phyloP scores from a whole-genome alignment of 257 asterid genomes.

The Rubia yunnanensis region DNA sequence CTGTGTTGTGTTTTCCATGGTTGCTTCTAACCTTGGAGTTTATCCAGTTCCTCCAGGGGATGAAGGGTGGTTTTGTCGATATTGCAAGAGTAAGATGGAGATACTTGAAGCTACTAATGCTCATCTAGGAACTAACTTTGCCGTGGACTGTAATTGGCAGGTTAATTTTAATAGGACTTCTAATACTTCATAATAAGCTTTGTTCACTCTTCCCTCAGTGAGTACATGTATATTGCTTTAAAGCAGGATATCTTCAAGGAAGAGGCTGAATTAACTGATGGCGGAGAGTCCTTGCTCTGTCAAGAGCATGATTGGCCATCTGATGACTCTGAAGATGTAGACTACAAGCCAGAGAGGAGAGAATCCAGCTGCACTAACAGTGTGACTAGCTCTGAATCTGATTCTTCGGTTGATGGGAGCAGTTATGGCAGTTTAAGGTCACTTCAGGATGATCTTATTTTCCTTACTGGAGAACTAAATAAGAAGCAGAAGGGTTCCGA shows the following conservation, averaged over 20 bases:
- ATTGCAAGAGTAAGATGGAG: conserved; percentile 81
- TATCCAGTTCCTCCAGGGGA: conserved; percentile 86
- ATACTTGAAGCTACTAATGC: conserved; percentile 91
- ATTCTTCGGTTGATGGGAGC: conserved; percentile 33
- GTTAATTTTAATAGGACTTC: conserved; percentile 27
- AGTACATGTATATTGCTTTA: conserved; percentile 14
- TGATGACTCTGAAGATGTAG: conserved; percentile 91
- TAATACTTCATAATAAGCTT: conserved; percentile 7
- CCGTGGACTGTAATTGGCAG: conserved; percentile 79
- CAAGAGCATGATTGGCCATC: conserved; percentile 89
- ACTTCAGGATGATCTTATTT: conserved; percentile 55
- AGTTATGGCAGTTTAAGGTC: conserved; percentile 67
- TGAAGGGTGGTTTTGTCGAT: conserved; percentile 98
- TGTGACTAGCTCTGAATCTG: conserved; percentile 37
- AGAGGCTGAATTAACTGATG: conserved; percentile 78
- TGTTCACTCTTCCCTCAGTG: conserved; percentile 8
- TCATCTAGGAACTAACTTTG: conserved; percentile 87
- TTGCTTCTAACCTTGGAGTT: conserved; percentile 18
- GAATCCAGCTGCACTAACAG: conserved; percentile 36
- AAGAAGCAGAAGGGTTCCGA: conserved; percentile 20
- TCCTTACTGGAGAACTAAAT: conserved; percentile 29
- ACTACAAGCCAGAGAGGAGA: conserved; percentile 72
- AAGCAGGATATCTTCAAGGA: conserved; percentile 81
- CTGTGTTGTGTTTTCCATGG: neutral
- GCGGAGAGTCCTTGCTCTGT: conserved; percentile 38